Percentiles rank a stretch among this genome's conserved stretches.
Conservation (phyloP, 495 filamentous ascomycete genomes). For the Aspergillus steynii region DNA sequence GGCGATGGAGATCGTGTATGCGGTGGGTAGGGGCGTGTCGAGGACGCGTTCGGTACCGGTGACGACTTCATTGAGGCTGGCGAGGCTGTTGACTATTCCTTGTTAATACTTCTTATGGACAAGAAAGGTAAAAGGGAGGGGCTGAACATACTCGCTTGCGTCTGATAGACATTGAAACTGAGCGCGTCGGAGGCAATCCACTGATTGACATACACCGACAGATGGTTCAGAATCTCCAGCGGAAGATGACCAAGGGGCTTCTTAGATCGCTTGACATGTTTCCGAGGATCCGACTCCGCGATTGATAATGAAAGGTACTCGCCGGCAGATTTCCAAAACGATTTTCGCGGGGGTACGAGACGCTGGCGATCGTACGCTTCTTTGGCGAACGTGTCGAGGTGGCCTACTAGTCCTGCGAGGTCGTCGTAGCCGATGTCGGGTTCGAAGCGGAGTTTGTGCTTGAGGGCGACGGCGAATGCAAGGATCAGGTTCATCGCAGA, state of each 20-base stretch:
- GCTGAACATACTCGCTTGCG: conserved; percentile 38
- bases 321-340: conserved; percentile 61
- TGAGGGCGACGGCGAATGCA: conserved; percentile 73
- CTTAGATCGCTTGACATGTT: conserved; percentile 64
- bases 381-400: conserved; percentile 60
- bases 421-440: conserved; percentile 73
- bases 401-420: conserved; percentile 49
- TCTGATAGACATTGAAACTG: conserved; percentile 41
- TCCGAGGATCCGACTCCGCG: conserved; percentile 69
- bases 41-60: conserved; percentile 79
- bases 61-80: conserved; percentile 67
- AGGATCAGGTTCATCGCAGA: conserved; percentile 79
- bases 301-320: conserved; percentile 71
- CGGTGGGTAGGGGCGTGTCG: conserved; percentile 81
- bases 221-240: conserved; percentile 72
- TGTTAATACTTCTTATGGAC: conserved; percentile 7
- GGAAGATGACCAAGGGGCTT: conserved; percentile 72
- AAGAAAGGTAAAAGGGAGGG: neutral
- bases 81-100: conserved; percentile 28
- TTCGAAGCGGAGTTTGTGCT: conserved; percentile 85
- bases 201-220: conserved; percentile 65
- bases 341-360: conserved; percentile 41
- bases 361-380: conserved; percentile 57
- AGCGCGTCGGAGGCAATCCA: conserved; percentile 56
- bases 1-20: conserved; percentile 80